Percentiles rank a stretch among this genome's conserved stretches.
Conservation (phyloP, 2,329 filamentous ascomycete genomes). For the Penicillium brevicompactum region DNA sequence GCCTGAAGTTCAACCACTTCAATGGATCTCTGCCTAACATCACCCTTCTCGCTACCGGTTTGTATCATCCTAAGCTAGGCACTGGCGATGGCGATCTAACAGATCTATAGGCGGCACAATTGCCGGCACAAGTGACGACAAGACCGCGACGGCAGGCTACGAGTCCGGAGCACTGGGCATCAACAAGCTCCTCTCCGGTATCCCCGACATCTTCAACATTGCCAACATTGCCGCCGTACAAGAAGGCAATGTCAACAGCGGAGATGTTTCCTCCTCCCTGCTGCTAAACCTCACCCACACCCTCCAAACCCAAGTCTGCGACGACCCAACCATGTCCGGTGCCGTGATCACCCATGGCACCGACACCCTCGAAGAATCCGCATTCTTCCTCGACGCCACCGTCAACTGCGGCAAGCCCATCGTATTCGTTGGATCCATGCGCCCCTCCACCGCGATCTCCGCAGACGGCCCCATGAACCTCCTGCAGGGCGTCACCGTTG, state of each 20-base stretch:
- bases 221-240: conserved; percentile 32
- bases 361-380: conserved; percentile 65
- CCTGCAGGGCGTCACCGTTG: conserved; percentile 61
- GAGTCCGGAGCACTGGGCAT: conserved; percentile 26
- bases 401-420: conserved; percentile 61
- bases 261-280: conserved; percentile 26
- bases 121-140: conserved; percentile 26
- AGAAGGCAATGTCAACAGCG: conserved; percentile 30
- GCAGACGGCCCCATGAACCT: conserved; percentile 67
- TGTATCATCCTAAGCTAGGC: background rate
- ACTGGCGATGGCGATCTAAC: background rate
- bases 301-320: conserved; percentile 11
- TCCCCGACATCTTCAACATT: conserved; percentile 28
- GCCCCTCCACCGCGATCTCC: conserved; percentile 63
- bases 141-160: conserved; percentile 31
- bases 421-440: conserved; percentile 64
- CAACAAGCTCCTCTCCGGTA: conserved; percentile 25
- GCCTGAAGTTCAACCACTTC: conserved; percentile 30
- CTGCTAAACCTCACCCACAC: conserved; percentile 25
- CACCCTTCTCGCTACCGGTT: conserved; percentile 28
- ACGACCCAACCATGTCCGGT: conserved; percentile 11
- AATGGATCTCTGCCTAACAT: conserved; percentile 28
- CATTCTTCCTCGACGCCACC: conserved; percentile 64
- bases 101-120: conserved; percentile 25
- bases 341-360: conserved; percentile 62